Evolutionary conservation across 2,329 filamentous ascomycete species (phyloP).

Genomic region (Hymenoscyphus infarciens): DNA sequence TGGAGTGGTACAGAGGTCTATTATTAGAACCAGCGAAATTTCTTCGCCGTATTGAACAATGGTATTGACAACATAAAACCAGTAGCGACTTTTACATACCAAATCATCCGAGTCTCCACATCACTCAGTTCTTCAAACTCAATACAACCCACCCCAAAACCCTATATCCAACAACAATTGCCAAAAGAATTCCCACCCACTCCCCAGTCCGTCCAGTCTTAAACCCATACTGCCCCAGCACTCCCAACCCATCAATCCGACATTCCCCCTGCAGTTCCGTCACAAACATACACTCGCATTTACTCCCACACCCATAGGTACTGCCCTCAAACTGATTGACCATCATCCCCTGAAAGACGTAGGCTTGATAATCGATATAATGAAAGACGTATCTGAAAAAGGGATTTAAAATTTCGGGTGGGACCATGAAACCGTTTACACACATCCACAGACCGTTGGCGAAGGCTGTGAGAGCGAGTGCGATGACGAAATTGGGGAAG

Average conservation of each 20-base stretch:
- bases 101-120: too few species aligned
- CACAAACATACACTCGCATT: conserved; percentile 63
- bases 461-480: conserved; percentile 76
- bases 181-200: conserved; percentile 75
- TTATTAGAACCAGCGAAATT: too few species aligned
- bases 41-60: too few species aligned
- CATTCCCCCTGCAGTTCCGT: conserved; percentile 61
- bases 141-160: conserved; percentile 64
- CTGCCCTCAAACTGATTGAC: conserved; percentile 74
- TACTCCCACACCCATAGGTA: conserved; percentile 54
- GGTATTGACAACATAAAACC: too few species aligned
- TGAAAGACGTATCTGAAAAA: conserved; percentile 88
- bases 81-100: too few species aligned
- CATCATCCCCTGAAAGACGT: conserved; percentile 92
- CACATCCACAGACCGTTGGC: conserved; percentile 90
- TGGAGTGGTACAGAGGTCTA: too few species aligned
- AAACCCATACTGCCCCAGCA: conserved; percentile 70
- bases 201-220: conserved; percentile 57
- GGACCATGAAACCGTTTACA: conserved; percentile 78
- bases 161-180: conserved; percentile 71
- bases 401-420: conserved; percentile 66
- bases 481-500: conserved; percentile 75
- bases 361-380: conserved; percentile 83
- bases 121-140: conserved; percentile 31
- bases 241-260: conserved; percentile 65